Base-by-base conservation (phyloP, 768 basidiomycete genomes). In the Mycena rebaudengoi region DNA sequence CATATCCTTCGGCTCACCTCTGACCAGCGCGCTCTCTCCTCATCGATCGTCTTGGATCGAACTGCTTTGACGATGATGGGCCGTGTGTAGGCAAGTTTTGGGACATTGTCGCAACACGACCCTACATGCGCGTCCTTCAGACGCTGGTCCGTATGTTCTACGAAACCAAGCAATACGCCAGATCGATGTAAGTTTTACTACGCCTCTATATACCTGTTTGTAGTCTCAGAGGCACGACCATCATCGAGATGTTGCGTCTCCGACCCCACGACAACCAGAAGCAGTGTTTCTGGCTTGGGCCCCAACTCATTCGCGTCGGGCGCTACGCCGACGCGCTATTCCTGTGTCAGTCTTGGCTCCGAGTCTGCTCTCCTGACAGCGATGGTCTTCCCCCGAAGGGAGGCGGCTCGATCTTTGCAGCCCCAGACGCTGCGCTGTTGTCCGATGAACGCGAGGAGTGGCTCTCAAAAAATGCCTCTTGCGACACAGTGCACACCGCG, bases 11-110 rank as follows among this genome's bases (percentile, higher is more conserved):
- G 10, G 53, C 48, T 28, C 7, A 43, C 40, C 20, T 20, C 7
- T 45, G 5, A 16, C 32, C 32, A 81, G 80, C 77, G 8, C 74
- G 74, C 40, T 53, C 33, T 5, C 40, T 68, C 5, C 52, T 83
- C 40, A 71, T 75, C 26, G 53, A 64, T 11, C 59, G 61, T 20
- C 65, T 81, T 3, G 78, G 80, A 2, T 49, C 70, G 1, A 65
- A 75, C 13, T 78, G 73, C 56, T 83, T 85, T 60, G 74, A 79
- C n/a, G 79, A 80, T 52, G 68, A 68, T n/a, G 68, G 76, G 7
- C 64, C 71, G 8, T 52, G 70, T 25, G 78, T 79, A 6, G 80
- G 80, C 10, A 63, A 69, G 7, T 84, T 81, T 65, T 79, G 77
- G 14, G 26, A 39, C 20, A 33, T 35, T 16, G 35, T 62, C 35